A percentile compares a stretch with the other conserved stretches of the same genome.
Evolutionary conservation across 805 yeast genomes (phyloP).

Genomic region (Candida palmyrensis): DNA sequence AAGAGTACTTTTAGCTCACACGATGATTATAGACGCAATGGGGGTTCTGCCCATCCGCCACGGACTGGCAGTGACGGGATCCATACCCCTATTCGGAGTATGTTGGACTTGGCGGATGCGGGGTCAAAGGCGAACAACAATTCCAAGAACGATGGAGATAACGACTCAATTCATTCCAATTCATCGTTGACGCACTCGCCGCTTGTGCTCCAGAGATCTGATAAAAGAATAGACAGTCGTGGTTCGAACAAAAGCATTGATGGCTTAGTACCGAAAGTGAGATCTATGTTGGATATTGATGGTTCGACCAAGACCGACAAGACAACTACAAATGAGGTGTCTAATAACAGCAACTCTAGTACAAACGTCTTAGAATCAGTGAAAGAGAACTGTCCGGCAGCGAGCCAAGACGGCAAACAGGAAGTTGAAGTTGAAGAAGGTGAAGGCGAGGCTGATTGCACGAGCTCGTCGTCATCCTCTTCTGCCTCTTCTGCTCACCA

Average conservation of each 20-base stretch:
- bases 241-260: slow-evolving; percentile 3
- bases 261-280: slow-evolving; percentile 11
- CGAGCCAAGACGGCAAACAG: background rate
- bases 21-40: too few relatives aligned
- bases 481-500: too few relatives aligned
- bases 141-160: slow-evolving; percentile 9
- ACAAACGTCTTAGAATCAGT: background rate
- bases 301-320: background rate
- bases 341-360: background rate
- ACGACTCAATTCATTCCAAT: slow-evolving; percentile 17
- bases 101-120: slow-evolving; percentile 28
- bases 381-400: background rate
- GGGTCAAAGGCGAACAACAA: slow-evolving; percentile 2
- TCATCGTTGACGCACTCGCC: slow-evolving; percentile 21
- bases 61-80: slow-evolving; percentile 10
- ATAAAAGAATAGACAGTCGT: background rate
- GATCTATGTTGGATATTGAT: slow-evolving; percentile 26
- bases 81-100: slow-evolving; percentile 31
- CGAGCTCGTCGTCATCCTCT: too few relatives aligned
- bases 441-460: too few relatives aligned
- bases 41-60: slow-evolving; percentile 6
- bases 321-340: background rate
- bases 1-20: slow-evolving; percentile 18
- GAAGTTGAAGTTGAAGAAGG: background rate
- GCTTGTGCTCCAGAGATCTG: slow-evolving; percentile 5